A percentile compares a stretch with the other conserved stretches of the same genome.
These are phyloP conservation scores for Emericellopsis atlantica DNA, from an alignment of 2,329 filamentous ascomycete genomes.

Conservation along the genomic window DNA sequence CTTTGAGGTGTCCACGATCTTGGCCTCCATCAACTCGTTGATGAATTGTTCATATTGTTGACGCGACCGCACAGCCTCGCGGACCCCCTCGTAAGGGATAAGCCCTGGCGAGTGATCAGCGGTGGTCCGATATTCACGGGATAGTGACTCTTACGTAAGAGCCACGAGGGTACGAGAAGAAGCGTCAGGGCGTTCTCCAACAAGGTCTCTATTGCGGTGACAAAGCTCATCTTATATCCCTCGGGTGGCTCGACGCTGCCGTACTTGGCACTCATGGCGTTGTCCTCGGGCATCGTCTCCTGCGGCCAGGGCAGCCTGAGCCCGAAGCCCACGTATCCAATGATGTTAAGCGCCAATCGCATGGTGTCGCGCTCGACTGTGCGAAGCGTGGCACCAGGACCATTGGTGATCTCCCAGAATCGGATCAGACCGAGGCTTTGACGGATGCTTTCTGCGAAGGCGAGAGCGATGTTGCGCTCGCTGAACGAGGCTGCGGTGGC, in stretches of 20 bases:
- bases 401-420: slow-evolving; percentile 30
- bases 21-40: slow-evolving; percentile 53
- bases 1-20: slow-evolving; percentile 28
- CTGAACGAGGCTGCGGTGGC: slow-evolving; percentile 61
- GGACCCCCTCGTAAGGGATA: slow-evolving; percentile 37
- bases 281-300: slow-evolving; percentile 31
- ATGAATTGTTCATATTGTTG: slow-evolving; percentile 58
- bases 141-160: slow-evolving; percentile 29
- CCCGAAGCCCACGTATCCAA: slow-evolving; percentile 60
- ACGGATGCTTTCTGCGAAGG: slow-evolving; percentile 47
- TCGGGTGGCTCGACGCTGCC: slow-evolving; percentile 27
- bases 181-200: slow-evolving; percentile 52
- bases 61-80: slow-evolving; percentile 39
- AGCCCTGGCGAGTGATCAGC: slow-evolving; percentile 13
- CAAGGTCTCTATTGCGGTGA: slow-evolving; percentile 45
- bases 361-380: slow-evolving; percentile 55
- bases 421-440: slow-evolving; percentile 52
- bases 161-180: slow-evolving; percentile 44
- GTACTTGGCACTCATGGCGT: slow-evolving; percentile 34
- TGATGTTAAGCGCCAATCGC: slow-evolving; percentile 42
- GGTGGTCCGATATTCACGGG: neutral
- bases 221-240: slow-evolving; percentile 54
- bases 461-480: slow-evolving; percentile 59
- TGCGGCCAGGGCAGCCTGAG: slow-evolving; percentile 49
- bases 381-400: slow-evolving; percentile 31